These are phyloP conservation scores for Hyparrhenia diplandra DNA, from an alignment of 176 grass and related monocot species.

Conservation along the genomic window DNA sequence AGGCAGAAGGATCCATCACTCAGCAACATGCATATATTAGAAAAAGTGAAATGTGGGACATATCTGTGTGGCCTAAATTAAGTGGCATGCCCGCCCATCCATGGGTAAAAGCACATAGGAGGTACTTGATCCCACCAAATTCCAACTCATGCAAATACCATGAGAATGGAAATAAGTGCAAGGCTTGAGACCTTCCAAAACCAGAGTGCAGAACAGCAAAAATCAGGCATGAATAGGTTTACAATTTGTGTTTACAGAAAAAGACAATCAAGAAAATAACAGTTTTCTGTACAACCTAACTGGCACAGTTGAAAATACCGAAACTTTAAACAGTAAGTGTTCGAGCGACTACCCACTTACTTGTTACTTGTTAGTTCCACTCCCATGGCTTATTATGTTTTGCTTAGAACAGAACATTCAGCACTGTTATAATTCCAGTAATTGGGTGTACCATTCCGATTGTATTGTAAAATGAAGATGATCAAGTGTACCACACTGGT, in stretches of 20 bases:
- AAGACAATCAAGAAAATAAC: background rate
- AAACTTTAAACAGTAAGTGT: background rate
- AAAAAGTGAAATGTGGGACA: background rate
- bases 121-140: background rate
- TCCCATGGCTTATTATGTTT: background rate
- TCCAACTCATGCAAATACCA: background rate
- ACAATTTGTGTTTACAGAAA: background rate
- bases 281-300: background rate
- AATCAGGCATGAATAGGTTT: background rate
- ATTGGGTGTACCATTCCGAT: background rate
- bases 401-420: background rate
- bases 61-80: background rate
- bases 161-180: background rate
- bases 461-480: background rate
- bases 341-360: background rate
- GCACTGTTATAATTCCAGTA: background rate
- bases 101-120: background rate
- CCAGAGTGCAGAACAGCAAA: background rate
- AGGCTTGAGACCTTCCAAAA: background rate
- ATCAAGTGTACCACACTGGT: background rate
- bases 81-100: background rate
- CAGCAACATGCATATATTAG: conserved; percentile 7
- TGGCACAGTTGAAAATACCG: background rate
- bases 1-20: background rate
- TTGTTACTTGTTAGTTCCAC: background rate